Conservation (phyloP, 2,329 filamentous ascomycete species). For the Ceratocystis lukuohia region DNA sequence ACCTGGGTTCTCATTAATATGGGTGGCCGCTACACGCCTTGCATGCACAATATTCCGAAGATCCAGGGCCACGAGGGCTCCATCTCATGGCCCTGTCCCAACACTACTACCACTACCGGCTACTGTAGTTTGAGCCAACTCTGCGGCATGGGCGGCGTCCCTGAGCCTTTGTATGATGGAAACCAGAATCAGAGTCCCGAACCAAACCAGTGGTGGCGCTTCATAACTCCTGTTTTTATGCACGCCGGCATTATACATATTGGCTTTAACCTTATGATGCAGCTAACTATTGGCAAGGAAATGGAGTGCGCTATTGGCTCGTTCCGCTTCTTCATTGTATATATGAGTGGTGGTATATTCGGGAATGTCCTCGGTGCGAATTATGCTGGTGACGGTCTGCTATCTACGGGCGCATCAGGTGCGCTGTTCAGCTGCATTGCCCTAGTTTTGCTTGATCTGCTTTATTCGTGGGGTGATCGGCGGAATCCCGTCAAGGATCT, state of each 20-base stretch:
- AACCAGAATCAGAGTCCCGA: conserved; percentile 38
- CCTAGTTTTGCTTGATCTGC: conserved; percentile 70
- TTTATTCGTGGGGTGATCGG: conserved; percentile 84
- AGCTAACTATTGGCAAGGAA: conserved; percentile 78
- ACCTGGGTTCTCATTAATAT: conserved; percentile 88
- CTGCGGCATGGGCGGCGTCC: conserved; percentile 71
- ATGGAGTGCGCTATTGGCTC: conserved; percentile 86
- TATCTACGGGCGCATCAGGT: conserved; percentile 81
- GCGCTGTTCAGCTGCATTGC: conserved; percentile 85
- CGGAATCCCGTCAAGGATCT: conserved; percentile 66
- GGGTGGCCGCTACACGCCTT: conserved; percentile 83
- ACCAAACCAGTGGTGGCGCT: conserved; percentile 93
- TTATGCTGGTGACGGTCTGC: conserved; percentile 67
- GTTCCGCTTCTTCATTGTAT: conserved; percentile 78
- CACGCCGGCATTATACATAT: conserved; percentile 93
- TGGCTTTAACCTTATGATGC: conserved; percentile 84
- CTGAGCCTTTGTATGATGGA: conserved; percentile 49
- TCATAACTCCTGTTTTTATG: conserved; percentile 90
- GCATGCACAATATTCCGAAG: conserved; percentile 72
- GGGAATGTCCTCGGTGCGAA: conserved; percentile 92
- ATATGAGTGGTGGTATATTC: conserved; percentile 84
- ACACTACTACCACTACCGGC: conserved; percentile 49
- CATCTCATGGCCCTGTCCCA: conserved; percentile 67
- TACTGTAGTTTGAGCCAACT: conserved; percentile 62
- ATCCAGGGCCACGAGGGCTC: conserved; percentile 40